Evolutionary conservation across 2,329 filamentous ascomycete genomes (phyloP), one percentile per base, ranked within the genome.

Genomic region (Fusarium longipes): DNA sequence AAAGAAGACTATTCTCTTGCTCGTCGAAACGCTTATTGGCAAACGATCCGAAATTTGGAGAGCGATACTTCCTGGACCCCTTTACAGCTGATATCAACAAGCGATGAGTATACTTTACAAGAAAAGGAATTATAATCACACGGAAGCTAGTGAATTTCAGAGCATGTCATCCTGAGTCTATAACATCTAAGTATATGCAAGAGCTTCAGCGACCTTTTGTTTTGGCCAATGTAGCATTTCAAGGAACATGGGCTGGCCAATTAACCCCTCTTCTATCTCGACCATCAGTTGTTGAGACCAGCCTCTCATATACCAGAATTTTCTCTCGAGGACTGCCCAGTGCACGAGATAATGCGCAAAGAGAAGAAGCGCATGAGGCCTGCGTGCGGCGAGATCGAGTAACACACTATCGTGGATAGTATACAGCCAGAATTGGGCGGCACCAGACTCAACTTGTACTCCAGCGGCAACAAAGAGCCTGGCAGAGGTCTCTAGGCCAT

Each of bases 1-100:
- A n/a, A n/a, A 15, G 54, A 55, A 17, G 48, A 48, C 2, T 59
- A 71, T 54, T 79, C 77, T 3, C 50, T 56, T 8, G 27, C 68
- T 8, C 72, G 77, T 10, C 67, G 56, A 15, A 76, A 78, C 7
- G 79, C 79, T 3, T 81, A 79, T 42, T 39, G 55, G 8, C 67
- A 65, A n/a, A 80, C 78, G 73, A 53, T 77, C 0, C 61, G 64
- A 18, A 77, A 78, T 30, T 49, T 72, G 7, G 51, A 57, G 8
- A 70, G 70, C 8, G 72, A 65, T 8, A 64, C 66, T 24, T 17
- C 20, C 3, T 81, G 79, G 78, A 59, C 49, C 5, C 44, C 75
- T 0, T 73, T 80, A 10, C 62, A 68, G 4, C 67, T 81, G 11
- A 68, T 82, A 29, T 80, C 78, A 0, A 78, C 77, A 1, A 76